These are phyloP conservation scores for Cajanus cajan DNA, from an alignment of 306 rosid species.

Conservation along the genomic window DNA sequence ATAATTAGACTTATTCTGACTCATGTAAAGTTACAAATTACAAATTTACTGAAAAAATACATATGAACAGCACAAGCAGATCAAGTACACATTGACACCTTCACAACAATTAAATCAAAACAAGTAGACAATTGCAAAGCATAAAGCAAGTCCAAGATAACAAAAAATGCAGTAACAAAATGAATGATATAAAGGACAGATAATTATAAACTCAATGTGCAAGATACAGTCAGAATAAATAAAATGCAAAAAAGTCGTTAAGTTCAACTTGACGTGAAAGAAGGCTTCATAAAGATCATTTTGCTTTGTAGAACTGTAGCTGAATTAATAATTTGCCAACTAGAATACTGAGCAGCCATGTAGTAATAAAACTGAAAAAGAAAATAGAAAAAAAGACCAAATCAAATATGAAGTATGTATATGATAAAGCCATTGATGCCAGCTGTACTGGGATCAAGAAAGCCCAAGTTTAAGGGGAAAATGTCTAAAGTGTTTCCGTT, in stretches of 20 bases:
- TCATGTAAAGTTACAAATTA: background rate
- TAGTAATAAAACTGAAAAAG: background rate
- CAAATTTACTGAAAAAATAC: background rate
- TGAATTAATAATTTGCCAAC: background rate
- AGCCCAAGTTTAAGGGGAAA: constrained; percentile 7
- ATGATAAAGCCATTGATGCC: background rate
- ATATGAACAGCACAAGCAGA: constrained; percentile 2
- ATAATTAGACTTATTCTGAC: constrained; percentile 2
- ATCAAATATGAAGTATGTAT: constrained; percentile 11
- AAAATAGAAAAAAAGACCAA: background rate
- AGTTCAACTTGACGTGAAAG: constrained; percentile 4
- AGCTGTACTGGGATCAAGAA: constrained; percentile 7
- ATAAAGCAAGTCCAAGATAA: constrained; percentile 2
- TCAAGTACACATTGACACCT: background rate
- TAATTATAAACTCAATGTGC: background rate
- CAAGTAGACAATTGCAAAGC: background rate
- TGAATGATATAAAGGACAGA: background rate
- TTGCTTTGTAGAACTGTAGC: background rate
- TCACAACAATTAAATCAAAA: background rate
- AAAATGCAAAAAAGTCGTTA: background rate
- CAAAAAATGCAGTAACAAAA: background rate
- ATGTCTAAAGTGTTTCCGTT: background rate
- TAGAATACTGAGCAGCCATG: background rate
- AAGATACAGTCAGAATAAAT: constrained; percentile 7
- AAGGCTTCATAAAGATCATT: background rate